phyloP scores from a whole-genome alignment of 2,329 filamentous ascomycete species.

The Colletotrichum acutatum region DNA sequence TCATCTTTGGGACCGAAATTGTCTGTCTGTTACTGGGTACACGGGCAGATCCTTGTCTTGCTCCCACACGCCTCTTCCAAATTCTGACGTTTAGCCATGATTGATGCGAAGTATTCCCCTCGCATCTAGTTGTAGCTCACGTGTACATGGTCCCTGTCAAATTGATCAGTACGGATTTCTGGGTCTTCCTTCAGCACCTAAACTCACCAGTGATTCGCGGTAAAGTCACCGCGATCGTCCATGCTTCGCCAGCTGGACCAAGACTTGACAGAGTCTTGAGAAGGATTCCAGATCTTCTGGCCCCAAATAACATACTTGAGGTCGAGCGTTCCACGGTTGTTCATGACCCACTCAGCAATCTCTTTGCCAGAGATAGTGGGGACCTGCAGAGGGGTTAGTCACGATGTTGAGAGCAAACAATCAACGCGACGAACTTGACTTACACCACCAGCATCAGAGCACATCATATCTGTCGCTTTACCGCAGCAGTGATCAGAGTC shows the following conservation, averaged over 20 bases:
- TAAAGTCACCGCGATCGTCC: slow-evolving; percentile 53
- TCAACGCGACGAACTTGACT: slow-evolving; percentile 34
- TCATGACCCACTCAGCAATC: slow-evolving; percentile 62
- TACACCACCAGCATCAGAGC: slow-evolving; percentile 50
- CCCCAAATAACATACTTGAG: slow-evolving; percentile 63
- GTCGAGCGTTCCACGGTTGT: slow-evolving; percentile 50
- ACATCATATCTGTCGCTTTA: slow-evolving; percentile 51
- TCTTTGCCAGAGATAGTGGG: slow-evolving; percentile 51
- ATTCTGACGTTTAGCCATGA: not conserved
- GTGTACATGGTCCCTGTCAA: slow-evolving; percentile 38
- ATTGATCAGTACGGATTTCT: not conserved
- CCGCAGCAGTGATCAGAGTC: slow-evolving; percentile 52
- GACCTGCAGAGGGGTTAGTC: slow-evolving; percentile 37
- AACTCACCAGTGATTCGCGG: slow-evolving; percentile 56
- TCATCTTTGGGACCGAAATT: too few species aligned
- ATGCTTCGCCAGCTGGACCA: slow-evolving; percentile 56
- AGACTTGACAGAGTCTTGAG: slow-evolving; percentile 46
- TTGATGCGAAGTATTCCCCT: not conserved
- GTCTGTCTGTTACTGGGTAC: too few species aligned
- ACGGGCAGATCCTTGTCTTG: too few species aligned
- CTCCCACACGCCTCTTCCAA: too few species aligned
- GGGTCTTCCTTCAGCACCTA: accelerated
- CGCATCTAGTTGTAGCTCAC: slow-evolving; percentile 41
- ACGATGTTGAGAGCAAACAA: not conserved
- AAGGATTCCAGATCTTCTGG: slow-evolving; percentile 57